Base-by-base conservation (phyloP, 768 basidiomycete genomes). In the Collybiopsis confluens region DNA sequence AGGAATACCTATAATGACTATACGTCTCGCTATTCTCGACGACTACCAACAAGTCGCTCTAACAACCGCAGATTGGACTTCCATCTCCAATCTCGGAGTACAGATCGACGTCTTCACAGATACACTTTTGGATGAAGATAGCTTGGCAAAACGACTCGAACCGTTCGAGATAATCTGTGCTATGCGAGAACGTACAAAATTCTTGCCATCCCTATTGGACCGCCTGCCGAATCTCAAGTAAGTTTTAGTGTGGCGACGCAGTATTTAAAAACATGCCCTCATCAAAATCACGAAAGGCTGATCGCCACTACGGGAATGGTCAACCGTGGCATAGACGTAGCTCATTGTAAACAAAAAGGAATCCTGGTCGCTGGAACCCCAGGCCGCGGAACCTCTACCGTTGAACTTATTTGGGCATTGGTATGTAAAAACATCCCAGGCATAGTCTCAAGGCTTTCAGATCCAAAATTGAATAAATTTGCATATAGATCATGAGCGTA, bases 121-220 rank as follows among this genome's bases (percentile, higher is more conserved):
- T 47, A 81, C 82, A 1, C 62, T 84, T 38, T 62, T 64, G n/a
- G 75, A 80, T 54, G 78, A 81, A 59, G 75, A 78, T 62, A 63
- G 64, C 11, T 71, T 85, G 2, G 76, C 74, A 8, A 60, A 73
- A 37, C 71, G 81, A 49, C 70, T 86, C 38, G 59, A 72, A 44
- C 70, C 74, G 1, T 85, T 80, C 63, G 64, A 78, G 4, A 75
- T 88, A 40, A 71, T 87, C 20, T 81, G 80, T 62, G 74, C 83
- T 3, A 86, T 86, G 84, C 71, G 85, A 47, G 86, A 87, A 59
- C 70, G 86, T 27, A 86, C 85, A 0, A 79, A 77, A 53, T 79
- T 88, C 61, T 62, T 72, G 6, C 63, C 69, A 5, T 67, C 73
- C 1, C 57, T 85, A 9, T 62, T 88, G 41, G 76, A 76, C 50